Evolutionary conservation across 2,329 filamentous ascomycete genomes (phyloP).

Genomic region (Penicillium sp.): DNA sequence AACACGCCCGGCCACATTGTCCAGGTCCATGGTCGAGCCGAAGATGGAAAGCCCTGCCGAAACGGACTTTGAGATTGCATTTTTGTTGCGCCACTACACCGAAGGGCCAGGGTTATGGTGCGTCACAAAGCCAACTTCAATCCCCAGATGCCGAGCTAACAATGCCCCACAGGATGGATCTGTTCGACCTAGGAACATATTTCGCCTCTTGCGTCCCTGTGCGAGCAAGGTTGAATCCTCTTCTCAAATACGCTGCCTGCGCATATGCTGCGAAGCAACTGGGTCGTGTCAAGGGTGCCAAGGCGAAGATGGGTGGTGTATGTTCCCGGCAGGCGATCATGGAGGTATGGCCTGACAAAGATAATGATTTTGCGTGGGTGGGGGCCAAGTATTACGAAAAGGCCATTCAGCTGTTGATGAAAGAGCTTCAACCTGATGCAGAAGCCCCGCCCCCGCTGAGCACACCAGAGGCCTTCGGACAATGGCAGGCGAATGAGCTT

Average conservation of each 20-base stretch:
- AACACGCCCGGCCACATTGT: conserved; percentile 25
- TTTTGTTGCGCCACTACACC: conserved; percentile 61
- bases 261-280: conserved; percentile 65
- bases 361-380: conserved; percentile 61
- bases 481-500: conserved; percentile 39
- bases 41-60: conserved; percentile 36
- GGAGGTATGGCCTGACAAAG: conserved; percentile 54
- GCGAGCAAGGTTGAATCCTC: conserved; percentile 53
- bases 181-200: conserved; percentile 56
- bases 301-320: conserved; percentile 53
- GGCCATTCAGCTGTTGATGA: conserved; percentile 59
- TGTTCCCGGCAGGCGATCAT: conserved; percentile 51
- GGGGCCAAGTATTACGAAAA: conserved; percentile 65
- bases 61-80: conserved; percentile 60
- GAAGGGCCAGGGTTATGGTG: conserved; percentile 62
- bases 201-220: conserved; percentile 63
- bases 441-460: conserved; percentile 37
- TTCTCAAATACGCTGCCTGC: conserved; percentile 57
- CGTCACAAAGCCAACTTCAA: conserved; percentile 14
- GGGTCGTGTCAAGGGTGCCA: conserved; percentile 55
- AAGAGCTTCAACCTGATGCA: conserved; percentile 43
- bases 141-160: conserved; percentile 10
- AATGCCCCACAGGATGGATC: conserved; percentile 41
- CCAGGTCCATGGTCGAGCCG: conserved; percentile 19
- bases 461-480: conserved; percentile 37